Evolutionary conservation across 106 monocot species (phyloP).

Genomic region (Narthecium ossifragum): DNA sequence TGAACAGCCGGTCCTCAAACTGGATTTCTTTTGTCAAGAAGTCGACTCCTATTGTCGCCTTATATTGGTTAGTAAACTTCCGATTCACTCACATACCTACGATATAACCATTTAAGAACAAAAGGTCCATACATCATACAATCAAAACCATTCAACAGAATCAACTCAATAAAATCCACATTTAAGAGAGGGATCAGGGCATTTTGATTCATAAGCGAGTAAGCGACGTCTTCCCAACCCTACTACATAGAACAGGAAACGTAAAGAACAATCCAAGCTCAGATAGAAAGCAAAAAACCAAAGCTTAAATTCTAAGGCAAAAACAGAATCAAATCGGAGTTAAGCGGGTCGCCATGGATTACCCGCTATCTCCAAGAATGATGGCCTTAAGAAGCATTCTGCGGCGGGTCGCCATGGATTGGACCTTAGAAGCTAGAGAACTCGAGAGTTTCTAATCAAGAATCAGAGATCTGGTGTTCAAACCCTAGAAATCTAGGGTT

Average conservation of each 20-base stretch:
- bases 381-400: slow-evolving; percentile 3
- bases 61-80: slow-evolving; percentile 89
- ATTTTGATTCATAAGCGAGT: slow-evolving; percentile 91
- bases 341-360: neutral
- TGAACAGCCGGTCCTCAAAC: slow-evolving; percentile 78
- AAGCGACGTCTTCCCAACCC: slow-evolving; percentile 89
- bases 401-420: neutral
- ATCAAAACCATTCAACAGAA: slow-evolving; percentile 1
- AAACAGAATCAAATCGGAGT: too few species aligned
- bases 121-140: slow-evolving; percentile 4
- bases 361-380: slow-evolving; percentile 2
- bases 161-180: slow-evolving; percentile 8
- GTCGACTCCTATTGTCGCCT: slow-evolving; percentile 83
- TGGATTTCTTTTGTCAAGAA: slow-evolving; percentile 88
- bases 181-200: slow-evolving; percentile 1
- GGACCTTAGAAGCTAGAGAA: neutral
- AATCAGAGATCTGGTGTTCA: neutral
- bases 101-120: too few species aligned
- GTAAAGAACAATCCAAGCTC: too few species aligned
- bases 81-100: slow-evolving; percentile 88
- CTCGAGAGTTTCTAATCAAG: neutral
- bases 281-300: too few species aligned
- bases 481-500: too few species aligned
- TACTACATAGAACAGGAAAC: slow-evolving; percentile 2
- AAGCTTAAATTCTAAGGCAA: too few species aligned